Conservation (phyloP, 805 yeast genomes). For the Candida khao-thaluensis region DNA sequence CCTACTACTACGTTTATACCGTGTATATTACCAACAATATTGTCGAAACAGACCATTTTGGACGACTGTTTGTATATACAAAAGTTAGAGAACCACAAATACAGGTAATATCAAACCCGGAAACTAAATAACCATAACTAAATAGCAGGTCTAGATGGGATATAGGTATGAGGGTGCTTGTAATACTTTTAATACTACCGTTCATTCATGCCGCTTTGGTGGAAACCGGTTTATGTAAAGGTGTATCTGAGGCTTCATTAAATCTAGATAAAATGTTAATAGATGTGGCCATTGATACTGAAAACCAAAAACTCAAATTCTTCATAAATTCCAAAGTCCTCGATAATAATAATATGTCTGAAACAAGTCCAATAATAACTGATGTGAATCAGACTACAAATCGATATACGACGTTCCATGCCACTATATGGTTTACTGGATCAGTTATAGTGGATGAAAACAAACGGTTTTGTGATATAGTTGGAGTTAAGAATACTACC, state of each 20-base stretch:
- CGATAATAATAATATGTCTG: conserved; percentile 8
- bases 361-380: conserved; percentile 24
- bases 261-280: conserved; percentile 27
- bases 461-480: conserved; percentile 42
- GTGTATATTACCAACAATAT: too few relatives aligned
- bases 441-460: conserved; percentile 39
- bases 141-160: conserved; percentile 1
- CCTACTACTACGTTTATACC: too few relatives aligned
- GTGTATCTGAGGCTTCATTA: conserved; percentile 9
- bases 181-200: conserved; percentile 12
- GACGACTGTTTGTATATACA: too few relatives aligned
- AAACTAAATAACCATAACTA: too few relatives aligned
- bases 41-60: too few relatives aligned
- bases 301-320: conserved; percentile 29
- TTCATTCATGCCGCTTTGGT: conserved; percentile 23
- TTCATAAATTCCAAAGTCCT: conserved; percentile 35
- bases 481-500: conserved; percentile 38
- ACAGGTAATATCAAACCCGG: too few relatives aligned
- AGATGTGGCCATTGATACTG: conserved; percentile 36
- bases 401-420: conserved; percentile 49
- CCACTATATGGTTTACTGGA: conserved; percentile 44
- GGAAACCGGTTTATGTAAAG: conserved; percentile 19
- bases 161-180: conserved; percentile 1
- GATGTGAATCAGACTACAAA: conserved; percentile 49
- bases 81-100: too few relatives aligned